phyloP scores from a whole-genome alignment of 495 filamentous ascomycete genomes.

The Penicillium cosmopolitanum region DNA sequence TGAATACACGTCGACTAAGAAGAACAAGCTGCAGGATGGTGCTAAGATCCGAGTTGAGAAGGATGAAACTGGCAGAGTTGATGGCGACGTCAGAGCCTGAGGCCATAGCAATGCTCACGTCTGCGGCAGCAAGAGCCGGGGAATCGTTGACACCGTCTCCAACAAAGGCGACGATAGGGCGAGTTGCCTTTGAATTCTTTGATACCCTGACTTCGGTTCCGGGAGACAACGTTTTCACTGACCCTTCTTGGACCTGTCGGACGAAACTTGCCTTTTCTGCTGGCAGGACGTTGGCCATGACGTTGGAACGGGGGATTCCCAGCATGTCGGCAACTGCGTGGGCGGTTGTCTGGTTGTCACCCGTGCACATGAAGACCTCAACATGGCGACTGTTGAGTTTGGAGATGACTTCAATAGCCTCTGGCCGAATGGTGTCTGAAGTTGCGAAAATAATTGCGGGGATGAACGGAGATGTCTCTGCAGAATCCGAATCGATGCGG shows the following conservation, averaged over 20 bases:
- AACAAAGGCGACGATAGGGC: conserved; percentile 61
- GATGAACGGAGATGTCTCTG: conserved; percentile 49
- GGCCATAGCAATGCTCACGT: conserved; percentile 83
- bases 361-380: conserved; percentile 89
- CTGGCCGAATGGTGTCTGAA: conserved; percentile 78
- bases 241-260: conserved; percentile 66
- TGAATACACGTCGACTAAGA: conserved; percentile 72
- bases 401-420: conserved; percentile 66
- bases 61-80: conserved; percentile 78
- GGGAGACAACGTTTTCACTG: conserved; percentile 11
- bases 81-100: conserved; percentile 86
- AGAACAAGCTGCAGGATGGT: conserved; percentile 73
- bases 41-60: conserved; percentile 72
- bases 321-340: conserved; percentile 71
- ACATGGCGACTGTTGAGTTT: conserved; percentile 67
- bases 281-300: conserved; percentile 88
- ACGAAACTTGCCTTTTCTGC: conserved; percentile 87
- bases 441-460: conserved; percentile 68
- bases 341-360: conserved; percentile 66
- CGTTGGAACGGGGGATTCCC: conserved; percentile 71
- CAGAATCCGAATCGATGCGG: conserved; percentile 19
- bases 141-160: conserved; percentile 92
- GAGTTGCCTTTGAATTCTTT: conserved; percentile 18
- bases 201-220: background rate
- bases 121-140: conserved; percentile 76